A percentile compares a stretch with the other conserved stretches of the same genome.
Conservation (phyloP, 768 basidiomycete genomes). For the Tremella mesenterica region DNA sequence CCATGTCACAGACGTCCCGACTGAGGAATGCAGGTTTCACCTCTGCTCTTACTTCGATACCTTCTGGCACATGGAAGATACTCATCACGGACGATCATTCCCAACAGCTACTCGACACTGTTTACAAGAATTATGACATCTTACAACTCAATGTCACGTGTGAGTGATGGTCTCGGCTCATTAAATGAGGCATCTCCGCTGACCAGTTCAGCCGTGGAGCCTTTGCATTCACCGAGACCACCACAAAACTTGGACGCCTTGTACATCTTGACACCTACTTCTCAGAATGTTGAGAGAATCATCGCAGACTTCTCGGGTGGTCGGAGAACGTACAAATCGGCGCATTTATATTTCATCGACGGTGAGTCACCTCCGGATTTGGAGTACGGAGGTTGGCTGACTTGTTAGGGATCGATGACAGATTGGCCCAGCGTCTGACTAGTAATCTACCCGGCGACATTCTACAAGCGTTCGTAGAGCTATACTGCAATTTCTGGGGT, state of each 20-base stretch:
- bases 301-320: conserved; percentile 68
- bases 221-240: conserved; percentile 70
- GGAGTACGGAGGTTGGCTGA: background rate
- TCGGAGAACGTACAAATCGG: conserved; percentile 66
- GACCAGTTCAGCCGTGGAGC: conserved; percentile 69
- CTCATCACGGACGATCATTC: conserved; percentile 92
- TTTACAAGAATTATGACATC: conserved; percentile 88
- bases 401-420: conserved; percentile 62
- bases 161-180: conserved; percentile 53
- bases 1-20: background rate
- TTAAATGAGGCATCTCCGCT: background rate
- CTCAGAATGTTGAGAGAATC: conserved; percentile 83
- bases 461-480: conserved; percentile 68
- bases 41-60: conserved; percentile 44
- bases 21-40: conserved; percentile 27
- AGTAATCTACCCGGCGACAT: conserved; percentile 67
- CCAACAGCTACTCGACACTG: conserved; percentile 69
- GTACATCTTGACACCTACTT: conserved; percentile 89
- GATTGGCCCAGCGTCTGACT: conserved; percentile 64
- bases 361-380: conserved; percentile 49
- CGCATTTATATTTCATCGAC: conserved; percentile 89
- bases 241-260: conserved; percentile 84
- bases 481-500: conserved; percentile 93
- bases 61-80: conserved; percentile 89
- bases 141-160: conserved; percentile 92